Percentiles rank a stretch among this genome's conserved stretches.
phyloP scores from a whole-genome alignment of 805 yeast species.

The Candida xyloterini region DNA sequence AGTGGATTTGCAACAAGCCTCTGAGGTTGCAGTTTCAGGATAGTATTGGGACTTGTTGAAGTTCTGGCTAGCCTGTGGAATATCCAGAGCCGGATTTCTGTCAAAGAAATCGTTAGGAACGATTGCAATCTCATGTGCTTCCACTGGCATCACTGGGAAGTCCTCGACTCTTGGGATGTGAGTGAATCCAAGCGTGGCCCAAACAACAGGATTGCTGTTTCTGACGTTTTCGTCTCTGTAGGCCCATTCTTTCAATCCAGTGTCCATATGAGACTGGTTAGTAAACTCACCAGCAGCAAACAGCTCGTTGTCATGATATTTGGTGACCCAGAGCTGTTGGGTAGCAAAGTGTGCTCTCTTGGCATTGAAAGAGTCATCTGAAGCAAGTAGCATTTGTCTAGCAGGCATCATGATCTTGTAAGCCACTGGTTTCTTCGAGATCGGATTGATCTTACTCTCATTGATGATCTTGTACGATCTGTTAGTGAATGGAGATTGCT shows the following conservation, averaged over 20 bases:
- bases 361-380: conserved; percentile 57
- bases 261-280: conserved; percentile 69
- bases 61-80: conserved; percentile 65
- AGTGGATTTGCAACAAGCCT: conserved; percentile 30
- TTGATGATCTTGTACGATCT: conserved; percentile 75
- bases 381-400: conserved; percentile 71
- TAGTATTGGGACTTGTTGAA: conserved; percentile 61
- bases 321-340: conserved; percentile 79
- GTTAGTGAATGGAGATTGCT: conserved; percentile 72
- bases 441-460: conserved; percentile 66
- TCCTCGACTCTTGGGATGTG: conserved; percentile 83
- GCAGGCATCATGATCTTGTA: conserved; percentile 76
- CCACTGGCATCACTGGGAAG: conserved; percentile 90
- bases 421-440: conserved; percentile 69
- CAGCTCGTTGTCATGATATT: conserved; percentile 66
- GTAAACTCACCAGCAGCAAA: conserved; percentile 87
- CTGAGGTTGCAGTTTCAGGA: conserved; percentile 17
- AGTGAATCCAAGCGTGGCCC: conserved; percentile 81
- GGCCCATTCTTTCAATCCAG: conserved; percentile 74
- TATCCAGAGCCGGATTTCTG: conserved; percentile 73
- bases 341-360: conserved; percentile 78
- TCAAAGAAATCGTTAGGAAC: conserved; percentile 74
- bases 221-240: conserved; percentile 65
- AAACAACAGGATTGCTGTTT: conserved; percentile 72
- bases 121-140: conserved; percentile 64